Conservation (phyloP, 495 filamentous ascomycete genomes). For the Thermochaetoides thermophila region DNA sequence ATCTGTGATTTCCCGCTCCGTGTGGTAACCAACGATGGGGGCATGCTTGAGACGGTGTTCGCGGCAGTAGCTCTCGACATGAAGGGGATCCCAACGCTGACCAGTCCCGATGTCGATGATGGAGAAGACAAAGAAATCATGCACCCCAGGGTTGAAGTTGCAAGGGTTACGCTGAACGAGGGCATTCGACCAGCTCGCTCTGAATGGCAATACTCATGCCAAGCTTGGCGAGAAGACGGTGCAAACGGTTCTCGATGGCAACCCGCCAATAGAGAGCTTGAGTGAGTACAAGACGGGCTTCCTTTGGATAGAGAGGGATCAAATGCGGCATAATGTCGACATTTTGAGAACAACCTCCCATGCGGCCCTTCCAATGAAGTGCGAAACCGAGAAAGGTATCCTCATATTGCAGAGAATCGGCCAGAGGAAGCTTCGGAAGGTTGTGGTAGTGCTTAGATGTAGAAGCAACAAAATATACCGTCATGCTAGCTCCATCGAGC, state of each 20-base stretch:
- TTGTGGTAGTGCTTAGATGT: constrained; percentile 1
- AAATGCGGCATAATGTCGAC: constrained; percentile 6
- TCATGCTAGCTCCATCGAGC: constrained; percentile 14
- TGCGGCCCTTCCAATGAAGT: constrained; percentile 8
- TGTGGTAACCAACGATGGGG: constrained; percentile 12
- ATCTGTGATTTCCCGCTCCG: constrained; percentile 5
- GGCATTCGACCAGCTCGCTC: constrained; percentile 18
- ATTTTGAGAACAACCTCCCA: constrained; percentile 16
- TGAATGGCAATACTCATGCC: constrained; percentile 12
- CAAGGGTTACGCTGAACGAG: constrained; percentile 12
- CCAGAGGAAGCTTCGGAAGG: constrained; percentile 1
- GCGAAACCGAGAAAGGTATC: background rate
- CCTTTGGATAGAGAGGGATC: background rate
- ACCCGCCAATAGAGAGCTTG: constrained; percentile 8
- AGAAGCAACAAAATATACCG: constrained; percentile 11
- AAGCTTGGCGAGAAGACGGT: constrained; percentile 3
- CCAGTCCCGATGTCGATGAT: constrained; percentile 9
- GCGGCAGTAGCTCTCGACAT: constrained; percentile 4
- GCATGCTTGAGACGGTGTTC: constrained; percentile 13
- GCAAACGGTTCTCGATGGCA: constrained; percentile 4
- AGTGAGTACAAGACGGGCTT: background rate
- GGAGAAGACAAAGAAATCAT: constrained; percentile 12
- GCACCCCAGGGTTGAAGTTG: constrained; percentile 1
- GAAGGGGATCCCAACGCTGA: constrained; percentile 4
- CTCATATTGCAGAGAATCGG: background rate